phyloP scores from a whole-genome alignment of 345 rosid genomes.

The Aquilaria malaccensis region DNA sequence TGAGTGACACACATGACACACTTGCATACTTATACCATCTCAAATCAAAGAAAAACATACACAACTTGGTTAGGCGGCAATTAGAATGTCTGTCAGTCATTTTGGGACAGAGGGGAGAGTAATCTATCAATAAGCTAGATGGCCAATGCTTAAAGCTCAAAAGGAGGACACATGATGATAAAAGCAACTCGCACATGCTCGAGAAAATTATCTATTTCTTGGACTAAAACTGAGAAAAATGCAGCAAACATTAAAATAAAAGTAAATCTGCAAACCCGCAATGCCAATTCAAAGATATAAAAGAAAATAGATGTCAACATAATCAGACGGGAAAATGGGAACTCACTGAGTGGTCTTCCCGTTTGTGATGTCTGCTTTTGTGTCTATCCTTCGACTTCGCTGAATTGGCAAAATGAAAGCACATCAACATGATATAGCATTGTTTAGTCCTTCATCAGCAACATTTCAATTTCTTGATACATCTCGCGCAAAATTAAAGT shows the following conservation, averaged over 20 bases:
- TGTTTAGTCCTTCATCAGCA: neutral
- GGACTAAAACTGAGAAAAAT: constrained; percentile 1
- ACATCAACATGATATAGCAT: constrained; percentile 19
- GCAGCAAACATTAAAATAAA: too few relatives aligned
- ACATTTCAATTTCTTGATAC: neutral
- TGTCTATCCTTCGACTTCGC: constrained; percentile 71
- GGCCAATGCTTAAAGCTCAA: neutral
- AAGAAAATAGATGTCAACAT: neutral
- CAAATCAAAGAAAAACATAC: too few relatives aligned
- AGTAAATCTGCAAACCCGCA: too few relatives aligned
- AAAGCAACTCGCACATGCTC: neutral
- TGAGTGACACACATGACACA: too few relatives aligned
- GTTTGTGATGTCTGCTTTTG: constrained; percentile 40
- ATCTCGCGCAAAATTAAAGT: neutral
- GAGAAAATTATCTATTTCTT: neutral
- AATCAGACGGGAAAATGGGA: constrained; percentile 13
- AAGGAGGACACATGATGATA: neutral
- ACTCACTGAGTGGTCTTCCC: constrained; percentile 37
- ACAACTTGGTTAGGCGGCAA: too few relatives aligned
- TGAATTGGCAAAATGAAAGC: constrained; percentile 24
- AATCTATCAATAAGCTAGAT: neutral
- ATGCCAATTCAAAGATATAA: too few relatives aligned
- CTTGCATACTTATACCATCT: too few relatives aligned
- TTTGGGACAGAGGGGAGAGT: neutral
- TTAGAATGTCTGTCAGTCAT: constrained; percentile 1